Percentiles rank a stretch among this genome's conserved stretches.
phyloP scores from a whole-genome alignment of 495 filamentous ascomycete species.

The Apodospora peruviana region DNA sequence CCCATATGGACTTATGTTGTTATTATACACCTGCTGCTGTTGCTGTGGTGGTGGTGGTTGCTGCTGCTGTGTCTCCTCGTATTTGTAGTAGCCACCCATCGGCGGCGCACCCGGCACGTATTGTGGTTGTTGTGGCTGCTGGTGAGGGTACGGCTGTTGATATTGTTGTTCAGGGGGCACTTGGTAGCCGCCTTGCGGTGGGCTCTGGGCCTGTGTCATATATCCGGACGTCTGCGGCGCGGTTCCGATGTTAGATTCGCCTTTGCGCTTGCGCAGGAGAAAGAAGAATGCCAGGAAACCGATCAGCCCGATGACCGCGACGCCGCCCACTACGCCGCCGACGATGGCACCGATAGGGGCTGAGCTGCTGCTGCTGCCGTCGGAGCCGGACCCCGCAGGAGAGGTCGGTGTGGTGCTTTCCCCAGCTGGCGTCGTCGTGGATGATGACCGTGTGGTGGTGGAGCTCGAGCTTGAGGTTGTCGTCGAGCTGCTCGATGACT shows the following conservation, averaged over 20 bases:
- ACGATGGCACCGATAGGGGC: conserved; percentile 25
- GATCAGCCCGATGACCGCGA: conserved; percentile 28
- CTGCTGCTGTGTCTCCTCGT: background rate
- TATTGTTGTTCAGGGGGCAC: background rate
- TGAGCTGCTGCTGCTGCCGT: conserved; percentile 1
- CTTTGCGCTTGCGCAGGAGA: conserved; percentile 4
- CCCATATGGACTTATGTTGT: background rate
- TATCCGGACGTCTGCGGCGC: background rate
- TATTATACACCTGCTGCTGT: background rate
- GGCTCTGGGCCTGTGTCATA: background rate
- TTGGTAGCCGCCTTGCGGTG: background rate
- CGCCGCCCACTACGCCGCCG: conserved; percentile 36
- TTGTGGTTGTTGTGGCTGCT: background rate
- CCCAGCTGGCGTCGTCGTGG: background rate
- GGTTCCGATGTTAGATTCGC: background rate
- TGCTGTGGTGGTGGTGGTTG: background rate
- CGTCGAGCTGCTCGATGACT: background rate
- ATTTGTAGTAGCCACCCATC: too few relatives aligned
- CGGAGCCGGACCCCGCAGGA: background rate
- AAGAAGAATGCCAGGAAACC: conserved; percentile 22
- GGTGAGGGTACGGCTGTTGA: background rate
- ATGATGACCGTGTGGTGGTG: too few relatives aligned
- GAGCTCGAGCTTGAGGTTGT: background rate
- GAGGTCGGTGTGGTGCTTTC: background rate
- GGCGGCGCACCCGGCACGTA: too few relatives aligned